Evolutionary conservation across 306 rosid genomes (phyloP).

Genomic region (Geum urbanum): DNA sequence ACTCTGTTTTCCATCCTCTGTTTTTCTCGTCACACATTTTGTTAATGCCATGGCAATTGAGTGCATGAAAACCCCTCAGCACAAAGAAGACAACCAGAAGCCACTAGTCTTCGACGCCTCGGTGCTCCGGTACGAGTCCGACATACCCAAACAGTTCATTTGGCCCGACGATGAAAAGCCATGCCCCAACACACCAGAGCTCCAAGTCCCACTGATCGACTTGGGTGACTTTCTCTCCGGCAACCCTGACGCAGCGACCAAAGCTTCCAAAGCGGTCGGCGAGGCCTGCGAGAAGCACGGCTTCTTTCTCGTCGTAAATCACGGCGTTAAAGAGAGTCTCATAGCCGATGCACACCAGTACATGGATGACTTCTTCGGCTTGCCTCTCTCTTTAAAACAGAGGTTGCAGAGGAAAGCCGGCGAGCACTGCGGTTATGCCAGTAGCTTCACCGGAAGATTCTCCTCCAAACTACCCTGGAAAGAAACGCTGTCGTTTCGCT

Average conservation of each 20-base stretch:
- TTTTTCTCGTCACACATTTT: slow-evolving; percentile 5
- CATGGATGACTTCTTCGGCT: slow-evolving; percentile 65
- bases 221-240: slow-evolving; percentile 56
- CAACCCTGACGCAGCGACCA: slow-evolving; percentile 37
- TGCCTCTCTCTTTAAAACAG: slow-evolving; percentile 71
- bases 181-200: slow-evolving; percentile 41
- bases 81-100: slow-evolving; percentile 25
- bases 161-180: slow-evolving; percentile 95
- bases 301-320: slow-evolving; percentile 78
- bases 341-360: slow-evolving; percentile 55
- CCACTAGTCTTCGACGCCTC: slow-evolving; percentile 71
- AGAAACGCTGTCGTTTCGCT: slow-evolving; percentile 75
- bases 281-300: slow-evolving; percentile 84
- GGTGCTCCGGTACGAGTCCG: slow-evolving; percentile 35
- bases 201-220: slow-evolving; percentile 64
- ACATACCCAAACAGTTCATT: slow-evolving; percentile 70
- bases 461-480: slow-evolving; percentile 94
- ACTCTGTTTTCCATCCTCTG: not conserved
- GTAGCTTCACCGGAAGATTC: slow-evolving; percentile 90
- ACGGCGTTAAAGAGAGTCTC: slow-evolving; percentile 54
- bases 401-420: slow-evolving; percentile 73
- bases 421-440: slow-evolving; percentile 90
- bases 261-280: slow-evolving; percentile 52
- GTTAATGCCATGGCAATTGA: slow-evolving; percentile 63
- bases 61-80: slow-evolving; percentile 26